Evolutionary conservation across 2,329 filamentous ascomycete species (phyloP).

Genomic region (Hirsutella minnesotensis): DNA sequence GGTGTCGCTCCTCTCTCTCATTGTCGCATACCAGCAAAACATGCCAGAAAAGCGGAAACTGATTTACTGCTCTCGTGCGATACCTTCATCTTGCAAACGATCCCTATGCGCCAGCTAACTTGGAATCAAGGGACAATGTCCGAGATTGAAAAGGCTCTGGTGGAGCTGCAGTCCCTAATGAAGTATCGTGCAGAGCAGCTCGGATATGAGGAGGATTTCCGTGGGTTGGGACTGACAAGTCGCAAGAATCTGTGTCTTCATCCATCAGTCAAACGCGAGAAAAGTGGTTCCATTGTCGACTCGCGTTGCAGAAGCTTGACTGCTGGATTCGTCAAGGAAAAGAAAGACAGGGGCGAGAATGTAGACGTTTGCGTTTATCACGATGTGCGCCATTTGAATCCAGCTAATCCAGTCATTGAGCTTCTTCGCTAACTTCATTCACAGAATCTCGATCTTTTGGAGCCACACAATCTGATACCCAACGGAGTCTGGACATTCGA

Average conservation of each 20-base stretch:
- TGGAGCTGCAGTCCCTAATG: constrained; percentile 86
- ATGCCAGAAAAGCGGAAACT: constrained; percentile 90
- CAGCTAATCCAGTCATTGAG: background rate
- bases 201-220: constrained; percentile 85
- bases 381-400: constrained; percentile 47
- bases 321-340: constrained; percentile 93
- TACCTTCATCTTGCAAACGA: too few species aligned
- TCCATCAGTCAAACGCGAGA: constrained; percentile 90
- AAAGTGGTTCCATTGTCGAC: constrained; percentile 88
- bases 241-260: constrained; percentile 96
- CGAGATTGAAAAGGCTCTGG: constrained; percentile 94
- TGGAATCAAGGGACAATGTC: constrained; percentile 98
- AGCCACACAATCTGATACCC: constrained; percentile 88
- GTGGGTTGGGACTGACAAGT: constrained; percentile 84
- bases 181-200: constrained; percentile 84
- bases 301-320: constrained; percentile 92
- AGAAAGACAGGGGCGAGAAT: constrained; percentile 88
- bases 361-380: constrained; percentile 94
- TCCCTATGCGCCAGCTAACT: too few species aligned
- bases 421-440: constrained; percentile 5
- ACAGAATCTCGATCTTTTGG: constrained; percentile 83
- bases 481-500: constrained; percentile 95
- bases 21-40: constrained; percentile 91
- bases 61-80: constrained; percentile 85
- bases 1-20: constrained; percentile 85